Evolutionary conservation across 2,329 filamentous ascomycete species (phyloP).

Genomic region (Escovopsis sp.): DNA sequence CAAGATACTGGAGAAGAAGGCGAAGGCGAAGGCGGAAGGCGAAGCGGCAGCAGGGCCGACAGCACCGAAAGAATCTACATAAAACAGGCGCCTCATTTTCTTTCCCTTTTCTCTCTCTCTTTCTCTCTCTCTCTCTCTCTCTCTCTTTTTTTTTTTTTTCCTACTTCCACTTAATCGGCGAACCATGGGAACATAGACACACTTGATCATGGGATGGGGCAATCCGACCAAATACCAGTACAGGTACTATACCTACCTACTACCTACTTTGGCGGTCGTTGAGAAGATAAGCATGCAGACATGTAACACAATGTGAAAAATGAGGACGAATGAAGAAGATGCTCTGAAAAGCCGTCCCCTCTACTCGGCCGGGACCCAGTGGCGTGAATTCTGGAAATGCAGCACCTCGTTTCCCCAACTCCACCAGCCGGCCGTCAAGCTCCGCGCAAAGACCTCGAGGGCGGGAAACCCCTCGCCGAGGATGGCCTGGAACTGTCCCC

Average conservation of each 20-base stretch:
- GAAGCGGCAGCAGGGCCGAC: slow-evolving; percentile 5
- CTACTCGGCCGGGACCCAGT: slow-evolving; percentile 25
- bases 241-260: too few relatives aligned
- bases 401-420: slow-evolving; percentile 63
- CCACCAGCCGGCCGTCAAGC: slow-evolving; percentile 63
- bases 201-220: too few relatives aligned
- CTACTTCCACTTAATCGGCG: too few relatives aligned
- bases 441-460: slow-evolving; percentile 65
- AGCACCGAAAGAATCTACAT: not conserved
- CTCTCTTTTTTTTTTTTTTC: too few relatives aligned
- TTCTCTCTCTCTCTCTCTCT: too few relatives aligned
- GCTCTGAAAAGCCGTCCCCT: too few relatives aligned
- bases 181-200: too few relatives aligned
- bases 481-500: slow-evolving; percentile 41
- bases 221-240: not conserved
- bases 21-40: slow-evolving; percentile 12
- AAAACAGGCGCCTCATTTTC: not conserved
- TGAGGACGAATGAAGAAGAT: not conserved
- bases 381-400: slow-evolving; percentile 47
- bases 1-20: slow-evolving; percentile 13
- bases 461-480: slow-evolving; percentile 35
- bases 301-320: slow-evolving; percentile 9
- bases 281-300: slow-evolving; percentile 15
- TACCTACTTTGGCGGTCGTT: slow-evolving; percentile 5
- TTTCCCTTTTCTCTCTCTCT: not conserved